These are phyloP conservation scores for Borovskyia barvae DNA, from an alignment of 208 protist genomes.

Conservation along the genomic window DNA sequence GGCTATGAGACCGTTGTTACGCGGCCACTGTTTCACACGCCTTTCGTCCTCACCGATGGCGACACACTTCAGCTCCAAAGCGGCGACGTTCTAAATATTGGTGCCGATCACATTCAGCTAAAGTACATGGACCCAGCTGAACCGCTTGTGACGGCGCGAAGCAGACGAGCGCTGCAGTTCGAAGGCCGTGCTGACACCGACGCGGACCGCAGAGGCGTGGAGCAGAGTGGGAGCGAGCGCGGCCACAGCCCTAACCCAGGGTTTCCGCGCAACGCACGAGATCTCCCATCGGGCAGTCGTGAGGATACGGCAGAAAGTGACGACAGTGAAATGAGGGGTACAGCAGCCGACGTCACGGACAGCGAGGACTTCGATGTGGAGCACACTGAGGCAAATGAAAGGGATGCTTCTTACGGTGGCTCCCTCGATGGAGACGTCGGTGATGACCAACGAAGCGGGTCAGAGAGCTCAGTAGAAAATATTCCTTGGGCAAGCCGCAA, in stretches of 20 bases:
- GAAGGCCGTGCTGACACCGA: neutral
- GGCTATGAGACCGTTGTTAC: slow-evolving; percentile 15
- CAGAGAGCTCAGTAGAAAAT: no score
- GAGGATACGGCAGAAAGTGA: neutral
- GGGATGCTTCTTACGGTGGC: neutral
- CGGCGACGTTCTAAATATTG: slow-evolving; percentile 65
- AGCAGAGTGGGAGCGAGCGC: slow-evolving; percentile 1
- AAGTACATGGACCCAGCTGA: slow-evolving; percentile 65
- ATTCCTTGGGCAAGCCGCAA: no score
- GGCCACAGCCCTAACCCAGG: neutral
- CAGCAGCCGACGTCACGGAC: neutral
- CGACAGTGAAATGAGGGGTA: neutral
- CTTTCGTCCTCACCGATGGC: slow-evolving; percentile 1
- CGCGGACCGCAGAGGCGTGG: neutral
- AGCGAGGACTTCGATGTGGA: neutral
- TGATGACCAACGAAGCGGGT: no score
- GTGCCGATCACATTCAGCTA: slow-evolving; percentile 46
- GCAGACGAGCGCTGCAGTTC: slow-evolving; percentile 5
- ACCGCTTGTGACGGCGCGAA: slow-evolving; percentile 22
- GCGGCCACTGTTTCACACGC: neutral
- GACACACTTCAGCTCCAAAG: slow-evolving; percentile 29
- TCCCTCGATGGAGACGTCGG: neutral
- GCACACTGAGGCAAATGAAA: neutral
- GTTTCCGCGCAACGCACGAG: no score
- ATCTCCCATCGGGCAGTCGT: no score